These are phyloP conservation scores for Pythium dissimile DNA, from an alignment of 352 stramenopile species.

Conservation along the genomic window DNA sequence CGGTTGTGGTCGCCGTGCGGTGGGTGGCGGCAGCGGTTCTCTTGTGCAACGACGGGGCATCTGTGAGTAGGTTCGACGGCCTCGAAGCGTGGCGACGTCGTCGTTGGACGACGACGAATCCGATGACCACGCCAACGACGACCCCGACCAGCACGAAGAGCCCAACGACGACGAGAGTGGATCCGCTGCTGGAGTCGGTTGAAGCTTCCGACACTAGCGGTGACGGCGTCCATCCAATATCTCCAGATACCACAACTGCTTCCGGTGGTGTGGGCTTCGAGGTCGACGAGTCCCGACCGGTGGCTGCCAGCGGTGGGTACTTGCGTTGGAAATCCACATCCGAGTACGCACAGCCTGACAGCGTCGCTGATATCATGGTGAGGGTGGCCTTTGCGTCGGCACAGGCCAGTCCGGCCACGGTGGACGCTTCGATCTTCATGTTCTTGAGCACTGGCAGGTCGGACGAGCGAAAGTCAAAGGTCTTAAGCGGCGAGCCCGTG, in stretches of 20 bases:
- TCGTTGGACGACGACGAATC: slow-evolving; percentile 23
- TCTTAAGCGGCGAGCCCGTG: neutral
- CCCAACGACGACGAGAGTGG: slow-evolving; percentile 17
- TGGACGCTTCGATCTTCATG: neutral
- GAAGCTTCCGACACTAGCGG: slow-evolving; percentile 14
- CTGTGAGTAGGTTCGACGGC: too few relatives aligned
- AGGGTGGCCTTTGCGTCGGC: neutral
- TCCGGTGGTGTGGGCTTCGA: neutral
- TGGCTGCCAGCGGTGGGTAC: slow-evolving; percentile 1
- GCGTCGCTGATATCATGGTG: neutral
- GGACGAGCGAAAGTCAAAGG: slow-evolving; percentile 14
- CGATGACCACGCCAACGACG: slow-evolving; percentile 16
- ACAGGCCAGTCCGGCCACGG: neutral
- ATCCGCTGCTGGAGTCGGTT: neutral
- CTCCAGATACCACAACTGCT: too few relatives aligned
- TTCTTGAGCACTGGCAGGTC: slow-evolving; percentile 9
- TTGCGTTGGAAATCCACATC: slow-evolving; percentile 9
- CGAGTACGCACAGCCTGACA: slow-evolving; percentile 6
- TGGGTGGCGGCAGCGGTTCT: neutral
- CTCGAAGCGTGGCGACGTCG: neutral
- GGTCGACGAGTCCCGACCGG: neutral
- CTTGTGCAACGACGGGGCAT: too few relatives aligned
- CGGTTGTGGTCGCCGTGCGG: neutral
- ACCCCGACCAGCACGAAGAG: slow-evolving; percentile 21
- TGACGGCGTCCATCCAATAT: neutral